Conservation (phyloP, 805 yeast genomes). For the Blastobotrys mokoenaii region DNA sequence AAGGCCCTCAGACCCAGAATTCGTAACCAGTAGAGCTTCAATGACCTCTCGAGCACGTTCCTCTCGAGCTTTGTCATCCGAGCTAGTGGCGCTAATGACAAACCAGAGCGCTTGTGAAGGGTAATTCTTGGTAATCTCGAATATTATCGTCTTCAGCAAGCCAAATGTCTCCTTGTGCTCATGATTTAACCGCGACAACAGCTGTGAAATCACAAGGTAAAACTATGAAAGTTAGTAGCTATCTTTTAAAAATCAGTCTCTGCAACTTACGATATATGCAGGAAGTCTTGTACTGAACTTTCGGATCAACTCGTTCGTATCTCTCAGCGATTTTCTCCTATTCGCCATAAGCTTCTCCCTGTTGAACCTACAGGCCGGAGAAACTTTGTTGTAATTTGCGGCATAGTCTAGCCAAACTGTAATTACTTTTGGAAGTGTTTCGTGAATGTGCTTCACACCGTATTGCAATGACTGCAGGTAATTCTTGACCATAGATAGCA, state of each 20-base stretch:
- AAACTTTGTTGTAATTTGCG: slow-evolving; percentile 17
- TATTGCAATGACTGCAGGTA: slow-evolving; percentile 52
- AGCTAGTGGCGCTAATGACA: slow-evolving; percentile 59
- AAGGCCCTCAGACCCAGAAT: not conserved
- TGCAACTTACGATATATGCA: slow-evolving; percentile 11
- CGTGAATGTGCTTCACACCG: slow-evolving; percentile 63
- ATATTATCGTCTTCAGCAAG: slow-evolving; percentile 49
- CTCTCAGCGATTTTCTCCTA: not conserved
- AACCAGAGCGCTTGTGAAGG: slow-evolving; percentile 87
- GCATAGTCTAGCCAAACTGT: slow-evolving; percentile 86
- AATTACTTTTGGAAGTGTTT: slow-evolving; percentile 81
- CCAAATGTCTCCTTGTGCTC: slow-evolving; percentile 46
- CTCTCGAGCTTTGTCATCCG: slow-evolving; percentile 41
- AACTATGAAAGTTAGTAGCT: slow-evolving; percentile 32
- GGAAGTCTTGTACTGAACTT: slow-evolving; percentile 7
- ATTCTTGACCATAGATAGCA: slow-evolving; percentile 44
- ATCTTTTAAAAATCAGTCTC: not conserved
- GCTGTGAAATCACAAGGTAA: slow-evolving; percentile 80
- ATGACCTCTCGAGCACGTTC: slow-evolving; percentile 40
- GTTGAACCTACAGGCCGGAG: not conserved
- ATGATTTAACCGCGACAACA: slow-evolving; percentile 71
- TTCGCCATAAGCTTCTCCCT: not conserved
- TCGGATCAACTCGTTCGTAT: slow-evolving; percentile 1
- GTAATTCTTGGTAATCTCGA: slow-evolving; percentile 50
- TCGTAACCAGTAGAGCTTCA: slow-evolving; percentile 17